Evolutionary conservation across 2,329 filamentous ascomycete genomes (phyloP).

Genomic region (Pyrenophora teres): DNA sequence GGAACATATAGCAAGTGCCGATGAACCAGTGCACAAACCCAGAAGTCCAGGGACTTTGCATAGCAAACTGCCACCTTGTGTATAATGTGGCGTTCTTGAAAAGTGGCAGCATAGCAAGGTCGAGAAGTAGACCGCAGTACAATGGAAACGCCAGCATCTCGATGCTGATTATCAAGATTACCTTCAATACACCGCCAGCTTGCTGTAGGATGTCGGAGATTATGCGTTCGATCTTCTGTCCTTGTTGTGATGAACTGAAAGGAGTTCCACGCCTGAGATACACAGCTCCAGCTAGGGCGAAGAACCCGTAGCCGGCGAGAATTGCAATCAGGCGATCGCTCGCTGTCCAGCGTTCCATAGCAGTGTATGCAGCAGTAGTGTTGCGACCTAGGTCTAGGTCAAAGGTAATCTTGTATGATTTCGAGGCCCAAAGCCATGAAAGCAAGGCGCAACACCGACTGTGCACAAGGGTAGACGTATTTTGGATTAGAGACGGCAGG

Average conservation of each 20-base stretch:
- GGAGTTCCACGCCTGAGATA: conserved; percentile 78
- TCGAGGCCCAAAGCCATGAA: conserved; percentile 39
- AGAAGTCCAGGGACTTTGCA: conserved; percentile 81
- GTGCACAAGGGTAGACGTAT: conserved; percentile 9
- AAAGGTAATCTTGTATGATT: conserved; percentile 46
- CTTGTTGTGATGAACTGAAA: conserved; percentile 63
- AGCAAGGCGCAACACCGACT: conserved; percentile 18
- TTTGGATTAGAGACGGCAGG: conserved; percentile 17
- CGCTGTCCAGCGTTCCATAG: conserved; percentile 52
- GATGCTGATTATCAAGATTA: conserved; percentile 97
- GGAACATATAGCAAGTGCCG: conserved; percentile 99
- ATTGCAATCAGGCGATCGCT: conserved; percentile 72
- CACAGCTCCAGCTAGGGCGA: conserved; percentile 73
- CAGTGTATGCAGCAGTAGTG: conserved; percentile 22
- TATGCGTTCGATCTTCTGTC: conserved; percentile 69
- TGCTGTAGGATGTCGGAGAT: conserved; percentile 85
- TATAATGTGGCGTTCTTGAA: conserved; percentile 80
- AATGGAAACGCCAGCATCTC: conserved; percentile 98
- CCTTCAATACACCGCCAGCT: conserved; percentile 95
- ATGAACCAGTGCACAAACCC: conserved; percentile 99
- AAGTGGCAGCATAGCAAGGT: conserved; percentile 83
- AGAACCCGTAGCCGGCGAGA: conserved; percentile 76
- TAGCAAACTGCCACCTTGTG: conserved; percentile 78
- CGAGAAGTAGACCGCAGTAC: conserved; percentile 90
- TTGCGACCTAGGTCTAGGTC: conserved; percentile 36